phyloP scores from a whole-genome alignment of 2,329 filamentous ascomycete genomes.

The Pseudopithomyces maydicus region DNA sequence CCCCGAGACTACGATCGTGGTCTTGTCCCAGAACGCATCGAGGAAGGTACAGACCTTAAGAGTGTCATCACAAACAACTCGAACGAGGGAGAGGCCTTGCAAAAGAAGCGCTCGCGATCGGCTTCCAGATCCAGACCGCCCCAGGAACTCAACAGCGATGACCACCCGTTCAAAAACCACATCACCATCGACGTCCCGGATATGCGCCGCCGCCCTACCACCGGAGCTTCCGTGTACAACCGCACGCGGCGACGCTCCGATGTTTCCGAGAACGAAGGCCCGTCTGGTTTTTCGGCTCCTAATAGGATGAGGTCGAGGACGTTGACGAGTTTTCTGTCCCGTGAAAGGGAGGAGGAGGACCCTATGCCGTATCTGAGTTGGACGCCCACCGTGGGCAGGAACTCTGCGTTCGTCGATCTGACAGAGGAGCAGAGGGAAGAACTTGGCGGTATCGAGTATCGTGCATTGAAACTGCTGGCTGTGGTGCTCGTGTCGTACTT shows the following conservation, averaged over 20 bases:
- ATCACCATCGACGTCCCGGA: slow-evolving; percentile 72
- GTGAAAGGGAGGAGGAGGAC: slow-evolving; percentile 56
- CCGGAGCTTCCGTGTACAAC: slow-evolving; percentile 38
- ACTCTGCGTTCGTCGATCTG: slow-evolving; percentile 88
- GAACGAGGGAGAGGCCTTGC: slow-evolving; percentile 27
- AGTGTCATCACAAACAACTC: slow-evolving; percentile 18
- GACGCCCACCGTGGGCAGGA: slow-evolving; percentile 88
- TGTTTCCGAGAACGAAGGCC: slow-evolving; percentile 9
- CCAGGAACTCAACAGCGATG: slow-evolving; percentile 41
- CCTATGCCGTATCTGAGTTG: slow-evolving; percentile 90
- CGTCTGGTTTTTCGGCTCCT: slow-evolving; percentile 27
- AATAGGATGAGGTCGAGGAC: slow-evolving; percentile 54
- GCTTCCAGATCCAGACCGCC: slow-evolving; percentile 30
- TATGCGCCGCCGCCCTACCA: slow-evolving; percentile 35
- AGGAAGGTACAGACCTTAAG: slow-evolving; percentile 43
- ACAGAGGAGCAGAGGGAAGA: slow-evolving; percentile 93
- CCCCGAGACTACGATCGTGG: slow-evolving; percentile 89
- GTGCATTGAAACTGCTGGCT: slow-evolving; percentile 84
- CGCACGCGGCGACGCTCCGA: slow-evolving; percentile 10
- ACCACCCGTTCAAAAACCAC: slow-evolving; percentile 53
- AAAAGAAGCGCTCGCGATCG: slow-evolving; percentile 22
- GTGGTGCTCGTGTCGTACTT: slow-evolving; percentile 80
- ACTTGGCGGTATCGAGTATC: slow-evolving; percentile 94
- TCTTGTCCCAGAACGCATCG: slow-evolving; percentile 67
- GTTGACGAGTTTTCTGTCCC: slow-evolving; percentile 63